These are phyloP conservation scores for Lipomyces spencermartinsiae DNA, from an alignment of 805 yeast genomes.

Conservation along the genomic window DNA sequence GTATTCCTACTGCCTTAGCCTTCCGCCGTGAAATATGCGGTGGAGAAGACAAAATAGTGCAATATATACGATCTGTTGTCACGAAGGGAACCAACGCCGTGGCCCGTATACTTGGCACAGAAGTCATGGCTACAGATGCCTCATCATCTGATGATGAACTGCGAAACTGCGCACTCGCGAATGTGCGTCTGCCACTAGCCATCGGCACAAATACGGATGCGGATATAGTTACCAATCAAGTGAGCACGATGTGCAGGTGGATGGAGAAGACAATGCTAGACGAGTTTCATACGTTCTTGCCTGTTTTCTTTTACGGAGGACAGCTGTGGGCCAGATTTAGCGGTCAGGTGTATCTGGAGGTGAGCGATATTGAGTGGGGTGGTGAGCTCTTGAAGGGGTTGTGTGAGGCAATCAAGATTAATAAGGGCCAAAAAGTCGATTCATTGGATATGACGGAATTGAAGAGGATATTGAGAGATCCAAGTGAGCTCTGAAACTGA, in stretches of 20 bases:
- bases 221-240: constrained; percentile 30
- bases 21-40: constrained; percentile 61
- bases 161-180: constrained; percentile 50
- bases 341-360: constrained; percentile 65
- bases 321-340: constrained; percentile 58
- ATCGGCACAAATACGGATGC: constrained; percentile 22
- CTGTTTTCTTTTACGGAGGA: constrained; percentile 52
- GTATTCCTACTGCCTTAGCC: constrained; percentile 57
- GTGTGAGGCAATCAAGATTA: not conserved
- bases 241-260: constrained; percentile 37
- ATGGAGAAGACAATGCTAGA: constrained; percentile 41
- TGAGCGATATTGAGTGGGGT: constrained; percentile 59
- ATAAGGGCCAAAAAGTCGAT: not conserved
- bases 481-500: not conserved
- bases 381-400: constrained; percentile 49
- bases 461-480: not conserved
- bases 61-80: constrained; percentile 58
- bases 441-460: not conserved
- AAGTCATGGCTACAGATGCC: constrained; percentile 42
- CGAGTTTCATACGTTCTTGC: constrained; percentile 55
- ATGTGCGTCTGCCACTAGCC: constrained; percentile 50
- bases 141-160: constrained; percentile 31
- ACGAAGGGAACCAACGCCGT: constrained; percentile 51
- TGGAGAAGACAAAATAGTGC: constrained; percentile 60
- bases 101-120: constrained; percentile 51